Percentiles rank a stretch among this genome's conserved stretches.
phyloP scores from a whole-genome alignment of 2,329 filamentous ascomycete genomes.

The Xylaria sp. region DNA sequence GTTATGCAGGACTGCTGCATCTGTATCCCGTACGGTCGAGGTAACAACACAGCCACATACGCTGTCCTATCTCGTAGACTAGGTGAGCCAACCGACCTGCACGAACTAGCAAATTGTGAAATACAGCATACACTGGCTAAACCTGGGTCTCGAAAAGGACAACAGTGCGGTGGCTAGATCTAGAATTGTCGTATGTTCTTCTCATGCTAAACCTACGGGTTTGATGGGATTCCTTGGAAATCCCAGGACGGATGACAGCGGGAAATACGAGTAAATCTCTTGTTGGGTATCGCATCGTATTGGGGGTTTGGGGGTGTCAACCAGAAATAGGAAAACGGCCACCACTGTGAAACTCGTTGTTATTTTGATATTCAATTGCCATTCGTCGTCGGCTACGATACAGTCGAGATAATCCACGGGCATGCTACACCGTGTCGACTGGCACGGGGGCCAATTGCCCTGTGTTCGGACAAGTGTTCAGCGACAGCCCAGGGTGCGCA shows the following conservation, averaged over 20 bases:
- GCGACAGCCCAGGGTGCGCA: constrained; percentile 27
- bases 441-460: constrained; percentile 13
- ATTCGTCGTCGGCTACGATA: constrained; percentile 7
- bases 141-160: background rate
- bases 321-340: constrained; percentile 1
- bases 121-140: constrained; percentile 6
- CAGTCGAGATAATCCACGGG: background rate
- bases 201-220: background rate
- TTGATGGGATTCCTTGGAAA: background rate
- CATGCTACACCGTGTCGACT: constrained; percentile 24
- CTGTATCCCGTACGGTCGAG: constrained; percentile 11
- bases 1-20: constrained; percentile 32
- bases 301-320: constrained; percentile 6
- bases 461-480: constrained; percentile 30
- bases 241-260: background rate
- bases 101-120: constrained; percentile 40
- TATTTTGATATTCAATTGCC: constrained; percentile 1
- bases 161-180: constrained; percentile 3
- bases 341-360: background rate
- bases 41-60: constrained; percentile 18
- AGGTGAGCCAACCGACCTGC: constrained; percentile 41
- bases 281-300: background rate
- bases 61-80: background rate
- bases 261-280: background rate
- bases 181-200: background rate